A percentile compares a stretch with the other conserved stretches of the same genome.
Conservation (phyloP, 164 flowering plant genomes). For the Litsea cubeba region DNA sequence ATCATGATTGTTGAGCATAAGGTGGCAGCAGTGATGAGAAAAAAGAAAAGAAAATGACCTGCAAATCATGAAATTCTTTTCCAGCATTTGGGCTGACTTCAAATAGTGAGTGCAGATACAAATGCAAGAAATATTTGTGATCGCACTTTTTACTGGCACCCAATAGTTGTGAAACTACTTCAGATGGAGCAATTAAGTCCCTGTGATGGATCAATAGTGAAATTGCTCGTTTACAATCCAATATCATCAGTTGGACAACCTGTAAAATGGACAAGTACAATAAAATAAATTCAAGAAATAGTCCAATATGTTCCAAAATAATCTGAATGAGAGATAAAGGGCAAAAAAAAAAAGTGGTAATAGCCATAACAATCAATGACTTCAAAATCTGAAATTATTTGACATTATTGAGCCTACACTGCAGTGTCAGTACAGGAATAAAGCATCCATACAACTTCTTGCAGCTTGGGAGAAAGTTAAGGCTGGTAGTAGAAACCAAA, state of each 20-base stretch:
- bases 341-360: background rate
- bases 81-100: conserved; percentile 79
- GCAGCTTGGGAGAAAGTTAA: too few relatives aligned
- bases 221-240: conserved; percentile 80
- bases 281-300: background rate
- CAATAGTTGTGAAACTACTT: conserved; percentile 72
- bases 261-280: conserved; percentile 20
- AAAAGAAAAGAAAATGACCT: conserved; percentile 41
- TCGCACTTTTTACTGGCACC: conserved; percentile 61
- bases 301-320: background rate
- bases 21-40: background rate
- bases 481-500: too few relatives aligned
- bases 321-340: background rate
- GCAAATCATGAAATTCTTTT: conserved; percentile 93
- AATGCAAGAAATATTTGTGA: conserved; percentile 68
- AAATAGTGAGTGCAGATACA: conserved; percentile 82
- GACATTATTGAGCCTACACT: too few relatives aligned
- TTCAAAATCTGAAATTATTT: background rate
- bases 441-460: too few relatives aligned
- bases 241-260: conserved; percentile 87
- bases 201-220: conserved; percentile 68
- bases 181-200: conserved; percentile 65
- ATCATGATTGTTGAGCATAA: background rate
- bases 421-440: too few relatives aligned
- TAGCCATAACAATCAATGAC: background rate